Evolutionary conservation across 495 filamentous ascomycete genomes (phyloP).

Genomic region (Aspergillus baeticus): DNA sequence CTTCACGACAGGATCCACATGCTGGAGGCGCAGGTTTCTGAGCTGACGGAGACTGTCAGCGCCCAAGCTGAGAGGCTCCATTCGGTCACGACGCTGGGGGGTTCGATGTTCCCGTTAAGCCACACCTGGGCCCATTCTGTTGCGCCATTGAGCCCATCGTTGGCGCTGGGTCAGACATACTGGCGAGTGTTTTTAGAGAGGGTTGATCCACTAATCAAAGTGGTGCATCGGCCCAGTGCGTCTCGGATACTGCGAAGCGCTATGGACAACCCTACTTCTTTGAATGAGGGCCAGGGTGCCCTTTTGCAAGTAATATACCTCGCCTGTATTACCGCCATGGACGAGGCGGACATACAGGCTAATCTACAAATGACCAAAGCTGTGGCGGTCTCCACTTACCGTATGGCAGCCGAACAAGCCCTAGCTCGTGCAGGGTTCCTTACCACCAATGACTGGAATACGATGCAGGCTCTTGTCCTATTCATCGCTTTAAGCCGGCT

Average conservation of each 20-base stretch:
- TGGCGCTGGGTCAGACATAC: neutral
- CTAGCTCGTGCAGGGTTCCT: conserved; percentile 8
- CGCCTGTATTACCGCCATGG: conserved; percentile 10
- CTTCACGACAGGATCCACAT: neutral
- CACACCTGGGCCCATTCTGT: conserved; percentile 4
- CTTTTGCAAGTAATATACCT: conserved; percentile 13
- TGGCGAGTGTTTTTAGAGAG: conserved; percentile 9
- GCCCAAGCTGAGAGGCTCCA: neutral
- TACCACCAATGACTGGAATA: conserved; percentile 2
- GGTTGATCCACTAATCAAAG: conserved; percentile 15
- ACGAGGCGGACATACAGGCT: neutral
- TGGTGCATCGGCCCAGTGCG: conserved; percentile 8
- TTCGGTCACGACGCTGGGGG: neutral
- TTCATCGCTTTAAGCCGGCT: conserved; percentile 6
- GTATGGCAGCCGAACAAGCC: conserved; percentile 2
- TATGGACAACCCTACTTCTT: neutral
- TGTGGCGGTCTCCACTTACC: conserved; percentile 4
- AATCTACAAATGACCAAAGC: conserved; percentile 4
- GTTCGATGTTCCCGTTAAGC: neutral
- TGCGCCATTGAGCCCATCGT: conserved; percentile 1
- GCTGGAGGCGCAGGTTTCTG: neutral
- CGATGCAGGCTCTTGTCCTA: conserved; percentile 11
- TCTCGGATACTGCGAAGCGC: neutral
- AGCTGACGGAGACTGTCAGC: neutral
- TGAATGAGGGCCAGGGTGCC: conserved; percentile 1